Evolutionary conservation across 306 rosid genomes (phyloP), one percentile per base, ranked within the genome.

Genomic region (Cyclanthera cordifolia): DNA sequence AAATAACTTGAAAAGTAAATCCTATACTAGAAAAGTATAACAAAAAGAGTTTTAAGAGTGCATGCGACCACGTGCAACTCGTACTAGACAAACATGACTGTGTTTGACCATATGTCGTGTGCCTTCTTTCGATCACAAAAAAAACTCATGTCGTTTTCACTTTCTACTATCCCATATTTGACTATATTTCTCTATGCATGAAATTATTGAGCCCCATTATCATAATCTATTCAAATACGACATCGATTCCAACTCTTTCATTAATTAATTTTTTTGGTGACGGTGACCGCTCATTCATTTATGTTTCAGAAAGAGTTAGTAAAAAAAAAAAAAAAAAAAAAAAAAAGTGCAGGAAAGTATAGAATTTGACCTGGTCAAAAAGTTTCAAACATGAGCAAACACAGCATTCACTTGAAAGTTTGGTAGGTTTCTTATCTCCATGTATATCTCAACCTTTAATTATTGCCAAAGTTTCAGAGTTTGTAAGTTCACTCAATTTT

Each of bases 311-410:
- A 37, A 66, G 71, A 55, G 41, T 21, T 66, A 46, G 71, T 54
- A 46, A 25, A 66, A 25, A 66, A 47, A 54, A 32, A 24, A 3
- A 43, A 11, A 34, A 34, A 8, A 19, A 37, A 6, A 4, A 17
- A 37, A 23, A 11, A 4, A 65, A 65, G 70, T 7, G 70, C 34
- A 45, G 20, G 24, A 66, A 66, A 66, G 53, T 10, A 65, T 9
- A 63, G 17, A 64, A 41, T 63, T 13, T 41, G 69, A 43, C 69
- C 53, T 8, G 52, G 71, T 66, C 71, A 66, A 66, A 66, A 66
- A 66, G 71, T 66, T 66, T 54, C 43, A 46, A 46, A 45, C 23
- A 46, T 47, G 54, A 66, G 55, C 71, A 66, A 46, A 66, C 55
- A 24, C 71, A 46, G 1, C 9, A 24, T 48, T 64, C 53, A 21